Percentiles rank a stretch among this genome's conserved stretches.
Evolutionary conservation across 2,329 filamentous ascomycete species (phyloP).

Genomic region (Talaromyces amestolkiae): DNA sequence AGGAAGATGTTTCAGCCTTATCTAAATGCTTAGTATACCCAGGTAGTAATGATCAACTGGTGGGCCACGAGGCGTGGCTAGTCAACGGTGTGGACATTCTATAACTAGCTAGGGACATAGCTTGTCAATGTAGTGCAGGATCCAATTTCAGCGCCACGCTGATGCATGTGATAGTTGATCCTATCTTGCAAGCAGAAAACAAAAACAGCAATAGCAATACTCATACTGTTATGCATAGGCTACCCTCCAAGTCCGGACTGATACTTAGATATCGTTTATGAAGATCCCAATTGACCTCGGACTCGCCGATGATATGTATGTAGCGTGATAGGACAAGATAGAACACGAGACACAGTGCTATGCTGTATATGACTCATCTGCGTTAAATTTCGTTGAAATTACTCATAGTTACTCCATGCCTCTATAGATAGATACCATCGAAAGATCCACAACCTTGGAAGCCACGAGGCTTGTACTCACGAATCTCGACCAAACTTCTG

Average conservation of each 20-base stretch:
- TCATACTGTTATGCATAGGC: background rate
- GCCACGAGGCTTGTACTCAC: background rate
- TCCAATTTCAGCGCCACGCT: background rate
- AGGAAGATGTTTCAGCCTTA: too few relatives aligned
- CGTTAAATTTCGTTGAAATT: background rate
- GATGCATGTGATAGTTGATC: background rate
- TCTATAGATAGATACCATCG: background rate
- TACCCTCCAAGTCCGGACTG: background rate
- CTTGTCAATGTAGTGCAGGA: background rate
- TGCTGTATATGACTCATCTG: background rate
- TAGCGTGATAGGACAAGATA: background rate
- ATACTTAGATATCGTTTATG: background rate
- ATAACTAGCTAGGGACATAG: background rate
- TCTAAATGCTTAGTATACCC: too few relatives aligned
- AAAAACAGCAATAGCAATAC: background rate
- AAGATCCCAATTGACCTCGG: background rate
- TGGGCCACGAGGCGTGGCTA: too few relatives aligned
- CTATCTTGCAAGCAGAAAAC: background rate
- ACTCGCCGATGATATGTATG: background rate
- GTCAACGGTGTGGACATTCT: too few relatives aligned
- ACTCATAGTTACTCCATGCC: background rate
- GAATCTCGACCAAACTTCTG: background rate
- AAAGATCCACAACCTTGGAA: background rate
- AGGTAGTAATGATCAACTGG: too few relatives aligned
- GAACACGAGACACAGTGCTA: background rate